Evolutionary conservation across 2,329 filamentous ascomycete species (phyloP), one percentile per base, ranked within the genome.

Genomic region (Orbilia ellipsospora): DNA sequence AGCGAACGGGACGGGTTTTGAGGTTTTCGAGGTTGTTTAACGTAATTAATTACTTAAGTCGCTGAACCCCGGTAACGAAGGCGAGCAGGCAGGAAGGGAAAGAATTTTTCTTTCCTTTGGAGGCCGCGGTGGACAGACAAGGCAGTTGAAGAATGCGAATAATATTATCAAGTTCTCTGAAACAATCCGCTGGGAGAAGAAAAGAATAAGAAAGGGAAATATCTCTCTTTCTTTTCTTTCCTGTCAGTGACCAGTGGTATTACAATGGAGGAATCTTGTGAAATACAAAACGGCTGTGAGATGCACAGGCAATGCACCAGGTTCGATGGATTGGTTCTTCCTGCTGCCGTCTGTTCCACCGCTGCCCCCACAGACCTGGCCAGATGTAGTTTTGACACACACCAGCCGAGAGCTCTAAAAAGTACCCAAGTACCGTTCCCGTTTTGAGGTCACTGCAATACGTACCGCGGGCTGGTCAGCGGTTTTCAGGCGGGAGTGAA

Each of bases 1-100:
- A 23, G 20, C 20, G 40, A 26, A 20, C 6, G 44, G 51, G 26
- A 48, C 12, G 16, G 51, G 13, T 57, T 45, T 26, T 28, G 51
- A 55, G 36, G 62, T 66, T 66, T 66, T 54, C 12, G n/a, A 40
- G 48, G 40, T 36, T 16, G 48, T 10, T 23, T 40, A 61, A 61
- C n/a, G 13, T 31, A 15, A 15, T 36, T 31, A 18, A 44, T 36
- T 20, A 13, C 44, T 15, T 15, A 6, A 48, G 16, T 7, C 28
- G 20, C 18, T 48, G 56, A 50, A 61, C 42, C 57, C 45, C 60
- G 13, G 60, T 28, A 63, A 59, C 31, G 15, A 31, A 44, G 13
- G 42, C 31, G 5, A 31, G 48, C n/a, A 13, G 16, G 31, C 31
- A 36, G 31, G 31, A 36, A 36, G 31, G 2, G 31, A 36, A 36